A percentile compares a stretch with the other conserved stretches of the same genome.
These are phyloP conservation scores for Leccinum idahoense DNA, from an alignment of 1,284 basidiomycete genomes.

Conservation along the genomic window DNA sequence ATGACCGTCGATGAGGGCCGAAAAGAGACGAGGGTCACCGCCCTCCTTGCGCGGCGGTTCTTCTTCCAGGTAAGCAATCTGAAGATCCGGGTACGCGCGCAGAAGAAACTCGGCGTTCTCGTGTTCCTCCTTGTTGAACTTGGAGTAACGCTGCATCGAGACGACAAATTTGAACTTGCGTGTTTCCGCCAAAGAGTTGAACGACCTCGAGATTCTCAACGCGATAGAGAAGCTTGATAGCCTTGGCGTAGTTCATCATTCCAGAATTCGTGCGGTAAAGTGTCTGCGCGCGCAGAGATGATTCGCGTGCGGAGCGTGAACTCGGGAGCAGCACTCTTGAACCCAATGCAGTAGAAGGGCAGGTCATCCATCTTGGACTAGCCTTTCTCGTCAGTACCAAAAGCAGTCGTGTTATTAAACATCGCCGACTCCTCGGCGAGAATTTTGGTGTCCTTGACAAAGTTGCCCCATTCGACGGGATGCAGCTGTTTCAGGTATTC, in stretches of 20 bases:
- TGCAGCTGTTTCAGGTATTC: conserved; percentile 99
- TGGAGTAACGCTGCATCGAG: conserved; percentile 99
- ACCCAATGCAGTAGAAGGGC: conserved; percentile 96
- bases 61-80: conserved; percentile 98
- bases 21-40: conserved; percentile 93
- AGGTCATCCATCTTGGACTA: conserved; percentile 88
- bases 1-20: conserved; percentile 94
- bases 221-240: conserved; percentile 98
- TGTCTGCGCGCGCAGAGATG: conserved; percentile 95
- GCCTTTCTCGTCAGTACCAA: conserved; percentile 83
- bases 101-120: conserved; percentile 98
- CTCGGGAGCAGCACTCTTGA: conserved; percentile 98
- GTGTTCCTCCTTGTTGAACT: conserved; percentile 99
- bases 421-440: conserved; percentile 92
- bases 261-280: conserved; percentile 99
- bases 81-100: conserved; percentile 95
- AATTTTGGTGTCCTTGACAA: conserved; percentile 99
- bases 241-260: conserved; percentile 99
- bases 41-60: conserved; percentile 92
- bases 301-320: conserved; percentile 98
- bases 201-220: conserved; percentile 99
- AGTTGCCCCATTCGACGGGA: conserved; percentile 99
- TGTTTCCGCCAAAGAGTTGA: conserved; percentile 95
- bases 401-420: conserved; percentile 78
- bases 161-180: conserved; percentile 99